Conservation (phyloP, 1,284 basidiomycete species). For the Microbotryomycetes sp. region DNA sequence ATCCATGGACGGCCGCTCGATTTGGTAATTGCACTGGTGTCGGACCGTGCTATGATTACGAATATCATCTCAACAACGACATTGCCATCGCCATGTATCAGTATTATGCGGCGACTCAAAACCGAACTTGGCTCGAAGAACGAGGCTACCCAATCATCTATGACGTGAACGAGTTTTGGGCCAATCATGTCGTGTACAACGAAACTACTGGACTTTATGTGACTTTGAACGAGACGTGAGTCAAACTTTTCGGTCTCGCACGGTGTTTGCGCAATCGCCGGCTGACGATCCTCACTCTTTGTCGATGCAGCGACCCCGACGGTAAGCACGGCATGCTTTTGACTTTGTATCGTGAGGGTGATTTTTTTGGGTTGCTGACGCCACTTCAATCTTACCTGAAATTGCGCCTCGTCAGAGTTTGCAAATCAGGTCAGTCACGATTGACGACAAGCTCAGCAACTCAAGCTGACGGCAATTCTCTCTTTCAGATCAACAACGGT, state of each 20-base stretch:
- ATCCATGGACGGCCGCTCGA: slow-evolving; percentile 35
- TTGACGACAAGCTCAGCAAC: slow-evolving; percentile 6
- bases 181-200: slow-evolving; percentile 30
- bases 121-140: slow-evolving; percentile 32
- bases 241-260: not conserved
- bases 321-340: no score
- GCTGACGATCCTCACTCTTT: no score
- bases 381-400: not conserved
- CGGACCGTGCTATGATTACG: slow-evolving; percentile 12
- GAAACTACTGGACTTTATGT: slow-evolving; percentile 19
- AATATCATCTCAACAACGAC: slow-evolving; percentile 38
- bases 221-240: slow-evolving; percentile 26
- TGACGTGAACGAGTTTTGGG: slow-evolving; percentile 32
- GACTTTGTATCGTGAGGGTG: no score
- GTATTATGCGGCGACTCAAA: slow-evolving; percentile 34
- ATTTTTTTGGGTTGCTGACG: not conserved
- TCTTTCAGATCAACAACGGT: slow-evolving; percentile 5
- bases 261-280: no score
- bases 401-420: not conserved
- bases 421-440: slow-evolving; percentile 17
- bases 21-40: slow-evolving; percentile 32
- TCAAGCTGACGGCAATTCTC: slow-evolving; percentile 7
- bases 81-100: slow-evolving; percentile 33
- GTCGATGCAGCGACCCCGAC: no score
- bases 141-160: slow-evolving; percentile 36